Percentiles rank a stretch among this genome's conserved stretches.
phyloP scores from a whole-genome alignment of 306 rosid genomes.

The Cucumis hystrix region DNA sequence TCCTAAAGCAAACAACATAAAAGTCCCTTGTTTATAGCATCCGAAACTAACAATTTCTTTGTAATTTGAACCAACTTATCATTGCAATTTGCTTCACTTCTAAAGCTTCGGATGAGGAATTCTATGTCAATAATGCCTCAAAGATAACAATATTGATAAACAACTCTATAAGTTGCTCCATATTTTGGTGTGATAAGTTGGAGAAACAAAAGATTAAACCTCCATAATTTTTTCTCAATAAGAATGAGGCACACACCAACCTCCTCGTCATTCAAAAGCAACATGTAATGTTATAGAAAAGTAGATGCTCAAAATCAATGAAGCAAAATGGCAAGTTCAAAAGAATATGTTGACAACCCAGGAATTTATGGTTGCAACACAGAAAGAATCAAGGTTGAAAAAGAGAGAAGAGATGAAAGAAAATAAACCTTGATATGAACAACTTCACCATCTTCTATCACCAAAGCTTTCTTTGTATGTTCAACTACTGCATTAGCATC shows the following conservation, averaged over 20 bases:
- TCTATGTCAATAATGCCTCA: background rate
- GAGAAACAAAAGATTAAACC: background rate
- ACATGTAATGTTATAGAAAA: background rate
- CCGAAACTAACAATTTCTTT: background rate
- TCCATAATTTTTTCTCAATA: background rate
- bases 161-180: background rate
- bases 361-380: background rate
- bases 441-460: constrained; percentile 93
- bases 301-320: background rate
- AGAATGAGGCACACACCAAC: background rate
- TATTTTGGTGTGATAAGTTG: background rate
- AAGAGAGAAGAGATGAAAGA: background rate
- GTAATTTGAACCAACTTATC: background rate
- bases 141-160: background rate
- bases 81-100: background rate
- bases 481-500: constrained; percentile 94
- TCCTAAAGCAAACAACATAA: constrained; percentile 38
- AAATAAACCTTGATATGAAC: constrained; percentile 79
- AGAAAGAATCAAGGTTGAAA: background rate
- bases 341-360: background rate
- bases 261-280: background rate
- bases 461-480: constrained; percentile 86
- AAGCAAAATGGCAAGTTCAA: background rate
- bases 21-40: background rate
- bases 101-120: background rate